A percentile compares a stretch with the other conserved stretches of the same genome.
Evolutionary conservation across 768 basidiomycete species (phyloP).

Genomic region (Mycena floridula): DNA sequence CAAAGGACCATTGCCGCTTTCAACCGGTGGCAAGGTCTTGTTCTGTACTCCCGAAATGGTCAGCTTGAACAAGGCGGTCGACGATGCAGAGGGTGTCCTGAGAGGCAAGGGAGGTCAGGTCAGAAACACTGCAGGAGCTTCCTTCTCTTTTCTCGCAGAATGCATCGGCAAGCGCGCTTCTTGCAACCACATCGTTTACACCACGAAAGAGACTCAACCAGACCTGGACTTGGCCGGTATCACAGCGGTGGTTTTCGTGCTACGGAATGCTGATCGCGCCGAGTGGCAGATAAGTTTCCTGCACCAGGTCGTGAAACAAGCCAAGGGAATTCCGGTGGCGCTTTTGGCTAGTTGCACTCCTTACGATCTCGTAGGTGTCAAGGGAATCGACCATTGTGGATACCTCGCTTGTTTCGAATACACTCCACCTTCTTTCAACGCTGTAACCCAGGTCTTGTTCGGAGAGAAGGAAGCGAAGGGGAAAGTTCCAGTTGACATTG

Average conservation of each 20-base stretch:
- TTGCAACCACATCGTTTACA: slow-evolving; percentile 44
- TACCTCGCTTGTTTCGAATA: slow-evolving; percentile 4
- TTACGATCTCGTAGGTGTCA: slow-evolving; percentile 6
- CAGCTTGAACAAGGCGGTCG: slow-evolving; percentile 57
- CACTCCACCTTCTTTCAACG: slow-evolving; percentile 2
- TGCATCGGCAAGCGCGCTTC: slow-evolving; percentile 25
- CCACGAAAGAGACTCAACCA: background rate
- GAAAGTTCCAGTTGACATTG: background rate
- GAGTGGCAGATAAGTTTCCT: slow-evolving; percentile 2
- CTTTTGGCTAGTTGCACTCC: slow-evolving; percentile 4
- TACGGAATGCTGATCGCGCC: slow-evolving; percentile 7
- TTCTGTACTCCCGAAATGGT: slow-evolving; percentile 53
- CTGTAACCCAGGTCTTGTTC: slow-evolving; percentile 2
- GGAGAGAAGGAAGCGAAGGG: slow-evolving; percentile 2
- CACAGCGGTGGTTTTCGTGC: slow-evolving; percentile 1
- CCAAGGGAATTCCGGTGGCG: background rate
- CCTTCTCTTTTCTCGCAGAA: slow-evolving; percentile 44
- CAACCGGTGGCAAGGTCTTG: slow-evolving; percentile 24
- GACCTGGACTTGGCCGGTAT: background rate
- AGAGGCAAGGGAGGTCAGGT: slow-evolving; percentile 34
- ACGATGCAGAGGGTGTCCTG: slow-evolving; percentile 42
- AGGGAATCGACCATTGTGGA: background rate
- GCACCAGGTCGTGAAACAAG: background rate
- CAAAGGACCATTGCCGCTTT: slow-evolving; percentile 33
- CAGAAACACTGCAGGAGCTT: slow-evolving; percentile 52